Percentiles rank a stretch among this genome's conserved stretches.
Evolutionary conservation across 2,329 filamentous ascomycete species (phyloP).

Genomic region (Aureobasidium melanogenum): DNA sequence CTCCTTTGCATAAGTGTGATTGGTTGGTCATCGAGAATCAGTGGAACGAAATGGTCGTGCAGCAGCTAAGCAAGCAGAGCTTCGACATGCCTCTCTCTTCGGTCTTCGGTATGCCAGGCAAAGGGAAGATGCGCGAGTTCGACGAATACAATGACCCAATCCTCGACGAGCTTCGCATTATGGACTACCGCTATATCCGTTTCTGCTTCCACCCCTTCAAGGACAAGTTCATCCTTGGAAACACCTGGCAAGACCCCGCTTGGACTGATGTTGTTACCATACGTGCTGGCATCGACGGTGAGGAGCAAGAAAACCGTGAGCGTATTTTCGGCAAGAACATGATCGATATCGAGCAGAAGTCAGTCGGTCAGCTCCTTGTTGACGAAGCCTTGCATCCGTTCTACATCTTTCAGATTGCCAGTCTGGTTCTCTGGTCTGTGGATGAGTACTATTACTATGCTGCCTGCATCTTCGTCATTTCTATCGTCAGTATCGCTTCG

Average conservation of each 20-base stretch:
- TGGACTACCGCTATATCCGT: constrained; percentile 91
- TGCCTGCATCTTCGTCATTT: constrained; percentile 88
- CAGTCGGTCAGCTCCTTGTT: constrained; percentile 68
- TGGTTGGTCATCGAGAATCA: constrained; percentile 98
- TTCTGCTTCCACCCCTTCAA: constrained; percentile 84
- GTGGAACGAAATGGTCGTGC: constrained; percentile 85
- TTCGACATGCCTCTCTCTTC: constrained; percentile 58
- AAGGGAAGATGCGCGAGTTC: constrained; percentile 55
- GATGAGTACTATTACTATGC: constrained; percentile 99
- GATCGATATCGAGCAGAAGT: constrained; percentile 90
- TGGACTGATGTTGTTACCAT: constrained; percentile 75
- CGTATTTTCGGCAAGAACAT: constrained; percentile 82
- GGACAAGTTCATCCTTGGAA: constrained; percentile 80
- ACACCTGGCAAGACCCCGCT: constrained; percentile 85
- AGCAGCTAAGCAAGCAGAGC: constrained; percentile 52
- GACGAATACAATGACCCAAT: constrained; percentile 68
- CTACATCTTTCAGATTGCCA: constrained; percentile 95
- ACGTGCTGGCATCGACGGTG: constrained; percentile 72
- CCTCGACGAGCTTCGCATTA: constrained; percentile 61
- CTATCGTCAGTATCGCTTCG: constrained; percentile 79
- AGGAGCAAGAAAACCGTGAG: constrained; percentile 76
- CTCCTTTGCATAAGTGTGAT: constrained; percentile 62
- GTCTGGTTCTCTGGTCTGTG: constrained; percentile 85
- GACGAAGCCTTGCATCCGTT: constrained; percentile 98
- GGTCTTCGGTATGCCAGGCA: constrained; percentile 56